A percentile compares a stretch with the other conserved stretches of the same genome.
Conservation (phyloP, 768 basidiomycete species). For the Pulveroboletus ravenelii region DNA sequence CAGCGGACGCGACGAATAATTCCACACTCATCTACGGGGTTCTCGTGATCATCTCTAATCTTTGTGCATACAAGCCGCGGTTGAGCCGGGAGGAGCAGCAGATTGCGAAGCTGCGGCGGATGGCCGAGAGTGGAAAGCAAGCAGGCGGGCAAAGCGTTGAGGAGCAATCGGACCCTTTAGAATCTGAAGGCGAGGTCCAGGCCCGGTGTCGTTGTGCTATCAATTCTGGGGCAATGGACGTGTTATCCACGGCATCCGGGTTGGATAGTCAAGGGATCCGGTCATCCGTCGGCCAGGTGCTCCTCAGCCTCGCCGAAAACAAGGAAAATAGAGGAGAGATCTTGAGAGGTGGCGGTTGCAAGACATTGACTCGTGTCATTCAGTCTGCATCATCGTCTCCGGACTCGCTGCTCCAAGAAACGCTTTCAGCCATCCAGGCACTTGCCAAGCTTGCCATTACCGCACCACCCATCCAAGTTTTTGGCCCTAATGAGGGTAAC, state of each 20-base stretch:
- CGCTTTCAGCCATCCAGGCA: slow-evolving; percentile 72
- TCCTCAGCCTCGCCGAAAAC: slow-evolving; percentile 72
- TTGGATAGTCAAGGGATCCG: slow-evolving; percentile 65
- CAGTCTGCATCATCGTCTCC: slow-evolving; percentile 39
- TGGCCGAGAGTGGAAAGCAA: slow-evolving; percentile 53
- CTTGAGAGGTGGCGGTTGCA: slow-evolving; percentile 74
- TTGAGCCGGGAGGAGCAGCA: slow-evolving; percentile 80
- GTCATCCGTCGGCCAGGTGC: slow-evolving; percentile 50
- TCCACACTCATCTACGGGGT: slow-evolving; percentile 72
- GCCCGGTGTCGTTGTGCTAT: slow-evolving; percentile 55
- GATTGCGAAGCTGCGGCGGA: slow-evolving; percentile 69
- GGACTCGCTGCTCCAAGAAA: slow-evolving; percentile 20
- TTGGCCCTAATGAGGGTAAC: slow-evolving; percentile 77
- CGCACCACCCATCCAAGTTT: slow-evolving; percentile 82
- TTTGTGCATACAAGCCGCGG: slow-evolving; percentile 65
- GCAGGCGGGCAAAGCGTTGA: slow-evolving; percentile 25
- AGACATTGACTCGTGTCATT: slow-evolving; percentile 56
- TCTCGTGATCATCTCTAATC: slow-evolving; percentile 67
- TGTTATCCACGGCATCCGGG: slow-evolving; percentile 53
- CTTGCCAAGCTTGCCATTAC: slow-evolving; percentile 93
- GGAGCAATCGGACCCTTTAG: slow-evolving; percentile 38
- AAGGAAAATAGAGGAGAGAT: slow-evolving; percentile 73
- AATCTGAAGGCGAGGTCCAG: slow-evolving; percentile 65
- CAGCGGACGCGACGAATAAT: slow-evolving; percentile 29
- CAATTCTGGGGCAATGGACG: slow-evolving; percentile 57